Percentiles rank a stretch among this genome's conserved stretches.
These are phyloP conservation scores for Phytophthora podocarpi DNA, from an alignment of 352 stramenopile species.

Conservation along the genomic window DNA sequence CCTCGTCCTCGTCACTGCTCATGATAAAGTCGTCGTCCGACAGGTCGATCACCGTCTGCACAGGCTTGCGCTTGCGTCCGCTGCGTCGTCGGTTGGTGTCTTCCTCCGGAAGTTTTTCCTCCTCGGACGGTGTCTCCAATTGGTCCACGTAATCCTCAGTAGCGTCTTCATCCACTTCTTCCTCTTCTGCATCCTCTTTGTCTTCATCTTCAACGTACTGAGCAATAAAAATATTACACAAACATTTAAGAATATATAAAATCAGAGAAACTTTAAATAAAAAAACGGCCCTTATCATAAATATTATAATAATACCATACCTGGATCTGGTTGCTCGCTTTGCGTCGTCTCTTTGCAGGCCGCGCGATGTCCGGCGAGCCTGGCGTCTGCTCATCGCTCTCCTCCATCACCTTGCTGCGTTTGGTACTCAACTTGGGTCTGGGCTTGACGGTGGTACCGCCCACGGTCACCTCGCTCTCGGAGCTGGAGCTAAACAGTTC, in stretches of 20 bases:
- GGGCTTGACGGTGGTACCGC: slow-evolving; percentile 15
- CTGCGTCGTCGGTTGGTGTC: slow-evolving; percentile 44
- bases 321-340: slow-evolving; percentile 27
- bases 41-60: slow-evolving; percentile 30
- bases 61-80: slow-evolving; percentile 33
- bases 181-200: slow-evolving; percentile 27
- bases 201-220: slow-evolving; percentile 26
- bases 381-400: slow-evolving; percentile 9
- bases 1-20: slow-evolving; percentile 43
- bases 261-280: no score
- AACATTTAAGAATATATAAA: slow-evolving; percentile 17
- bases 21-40: slow-evolving; percentile 42
- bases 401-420: slow-evolving; percentile 14
- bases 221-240: slow-evolving; percentile 11
- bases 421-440: slow-evolving; percentile 53
- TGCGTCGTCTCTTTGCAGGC: slow-evolving; percentile 32
- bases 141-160: slow-evolving; percentile 51
- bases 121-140: slow-evolving; percentile 30
- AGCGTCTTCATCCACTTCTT: slow-evolving; percentile 38
- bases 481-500: slow-evolving; percentile 38
- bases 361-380: slow-evolving; percentile 23
- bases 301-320: slow-evolving; percentile 25
- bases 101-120: slow-evolving; percentile 29
- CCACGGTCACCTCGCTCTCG: slow-evolving; percentile 27
- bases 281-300: no score